A percentile compares a stretch with the other conserved stretches of the same genome.
Conservation (phyloP, 169 alveolate species). For the Plasmodium coatneyi region DNA sequence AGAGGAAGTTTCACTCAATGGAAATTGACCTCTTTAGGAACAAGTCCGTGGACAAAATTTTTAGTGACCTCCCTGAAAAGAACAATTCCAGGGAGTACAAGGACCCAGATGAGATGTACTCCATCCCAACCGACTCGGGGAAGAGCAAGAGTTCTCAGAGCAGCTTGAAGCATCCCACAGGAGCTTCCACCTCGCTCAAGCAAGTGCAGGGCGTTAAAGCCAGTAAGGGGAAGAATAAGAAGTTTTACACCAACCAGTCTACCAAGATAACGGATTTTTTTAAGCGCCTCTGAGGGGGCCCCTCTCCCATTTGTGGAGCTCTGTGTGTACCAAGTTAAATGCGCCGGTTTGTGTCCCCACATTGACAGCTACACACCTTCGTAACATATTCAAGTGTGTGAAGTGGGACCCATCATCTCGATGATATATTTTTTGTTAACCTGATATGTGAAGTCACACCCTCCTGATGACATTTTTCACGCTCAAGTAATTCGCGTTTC, state of each 20-base stretch:
- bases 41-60: conserved; percentile 53
- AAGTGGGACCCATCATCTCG: background rate
- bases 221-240: conserved; percentile 1
- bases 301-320: background rate
- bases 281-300: conserved; percentile 20
- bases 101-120: background rate
- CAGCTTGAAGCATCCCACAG: background rate
- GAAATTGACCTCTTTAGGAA: conserved; percentile 36
- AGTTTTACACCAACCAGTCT: conserved; percentile 28
- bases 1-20: conserved; percentile 30
- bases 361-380: background rate
- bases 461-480: background rate
- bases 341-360: background rate
- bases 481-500: background rate
- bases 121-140: conserved; percentile 14
- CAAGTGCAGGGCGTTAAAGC: background rate
- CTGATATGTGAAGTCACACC: background rate
- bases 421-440: background rate
- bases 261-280: conserved; percentile 66
- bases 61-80: background rate
- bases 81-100: background rate
- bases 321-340: background rate
- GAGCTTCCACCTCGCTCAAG: conserved; percentile 4
- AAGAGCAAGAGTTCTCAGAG: background rate
- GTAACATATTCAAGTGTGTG: background rate